Evolutionary conservation across 2,329 filamentous ascomycete genomes (phyloP).

Genomic region (Ascochyta clinopodiicola): DNA sequence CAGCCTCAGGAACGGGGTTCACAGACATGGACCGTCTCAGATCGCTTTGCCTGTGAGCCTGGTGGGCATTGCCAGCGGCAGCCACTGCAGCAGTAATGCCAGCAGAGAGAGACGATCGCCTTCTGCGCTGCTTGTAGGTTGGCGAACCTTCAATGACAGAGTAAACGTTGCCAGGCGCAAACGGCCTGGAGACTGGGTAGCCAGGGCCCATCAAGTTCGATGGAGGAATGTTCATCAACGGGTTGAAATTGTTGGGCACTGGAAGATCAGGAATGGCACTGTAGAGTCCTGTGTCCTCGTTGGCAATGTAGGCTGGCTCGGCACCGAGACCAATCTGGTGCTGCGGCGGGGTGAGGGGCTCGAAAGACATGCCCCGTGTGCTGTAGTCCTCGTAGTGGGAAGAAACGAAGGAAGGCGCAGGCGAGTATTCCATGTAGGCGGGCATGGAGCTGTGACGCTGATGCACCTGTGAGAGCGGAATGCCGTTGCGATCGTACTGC

Average conservation of each 20-base stretch:
- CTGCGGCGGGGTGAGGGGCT: constrained; percentile 95
- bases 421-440: constrained; percentile 96
- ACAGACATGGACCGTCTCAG: constrained; percentile 90
- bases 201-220: constrained; percentile 82
- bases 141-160: constrained; percentile 97
- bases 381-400: constrained; percentile 98
- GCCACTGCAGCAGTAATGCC: constrained; percentile 75
- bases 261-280: constrained; percentile 91
- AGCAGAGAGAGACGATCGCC: constrained; percentile 90
- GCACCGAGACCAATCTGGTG: constrained; percentile 80
- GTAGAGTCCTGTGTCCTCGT: constrained; percentile 96
- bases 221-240: constrained; percentile 88
- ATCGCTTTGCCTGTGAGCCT: constrained; percentile 82
- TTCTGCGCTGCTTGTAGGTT: constrained; percentile 96
- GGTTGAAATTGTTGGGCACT: constrained; percentile 77
- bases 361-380: constrained; percentile 93
- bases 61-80: constrained; percentile 61
- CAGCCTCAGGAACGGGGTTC: constrained; percentile 78
- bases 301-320: constrained; percentile 96
- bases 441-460: constrained; percentile 99
- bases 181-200: constrained; percentile 72
- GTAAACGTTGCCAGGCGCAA: constrained; percentile 82
- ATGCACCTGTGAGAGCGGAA: constrained; percentile 81
- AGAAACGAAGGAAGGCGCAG: constrained; percentile 96
- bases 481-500: constrained; percentile 91